Base-by-base conservation (phyloP, 2,329 filamentous ascomycete species). In the Ophiostoma ips region DNA sequence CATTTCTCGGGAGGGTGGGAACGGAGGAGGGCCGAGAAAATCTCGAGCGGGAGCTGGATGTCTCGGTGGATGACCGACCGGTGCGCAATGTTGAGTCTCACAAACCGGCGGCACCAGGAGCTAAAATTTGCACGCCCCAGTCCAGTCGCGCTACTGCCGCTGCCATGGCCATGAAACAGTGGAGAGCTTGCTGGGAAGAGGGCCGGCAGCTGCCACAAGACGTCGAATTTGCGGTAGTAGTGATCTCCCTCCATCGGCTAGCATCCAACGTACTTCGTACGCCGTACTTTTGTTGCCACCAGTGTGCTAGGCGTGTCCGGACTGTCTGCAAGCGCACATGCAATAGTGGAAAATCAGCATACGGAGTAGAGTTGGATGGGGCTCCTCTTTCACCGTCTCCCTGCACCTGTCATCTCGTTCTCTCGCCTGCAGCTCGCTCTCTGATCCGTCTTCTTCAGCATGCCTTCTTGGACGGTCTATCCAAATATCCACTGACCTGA, bases 51-150 rank as follows among this genome's bases (percentile, higher is more conserved):
- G 11, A 45, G 37, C 18, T 41, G 16, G n/a, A 41, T 30, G 30
- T 48, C 15, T 12, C 38, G 37, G 33, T 16, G 16, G 16, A 43
- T 9, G 2, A 19, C 16, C 24, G 28, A 6, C 34, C 19, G 34
- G 31, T 33, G 11, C 19, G 28, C 18, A 16, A 34, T 16, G 31
- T 43, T 51, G 44, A 37, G 15, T 16, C n/a, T 16, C 35, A 37
- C 37, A 35, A 51, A 51, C 15, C n/a, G 34, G 12, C 44, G 49
- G n/a, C 38, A 48, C 46, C 46, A 48, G 16, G 30, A 19, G 28
- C 36, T 28, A 37, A 48, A 44, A 9, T 28, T 44, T 33, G 36
- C 44, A 19, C 9, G 49, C 19, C 30, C 40, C 40, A 16, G 40
- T 30, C 24, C 8, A 30, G 16, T 28, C 13, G 21, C 38, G 38